Evolutionary conservation across 768 basidiomycete genomes (phyloP), one percentile per base, ranked within the genome.

Genomic region (Podaxis carcinomalis): DNA sequence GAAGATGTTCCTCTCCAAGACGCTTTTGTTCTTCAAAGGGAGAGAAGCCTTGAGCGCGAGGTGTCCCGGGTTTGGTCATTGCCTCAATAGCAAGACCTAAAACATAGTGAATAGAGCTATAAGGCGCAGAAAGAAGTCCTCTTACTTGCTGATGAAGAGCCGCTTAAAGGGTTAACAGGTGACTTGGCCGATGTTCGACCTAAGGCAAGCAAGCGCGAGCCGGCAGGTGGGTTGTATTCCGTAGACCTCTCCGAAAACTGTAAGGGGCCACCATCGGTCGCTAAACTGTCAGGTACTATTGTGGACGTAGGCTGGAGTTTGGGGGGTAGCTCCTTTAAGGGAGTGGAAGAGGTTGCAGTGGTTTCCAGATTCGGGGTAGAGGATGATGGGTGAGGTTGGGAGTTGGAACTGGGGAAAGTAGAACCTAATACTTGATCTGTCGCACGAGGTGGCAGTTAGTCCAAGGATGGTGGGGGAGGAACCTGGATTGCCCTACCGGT

Each of bases 11-110:
- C 37, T 55, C 59, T 25, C 14, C 50, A 28, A 47, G 68, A 35
- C 75, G 74, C 28, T 57, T 65, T 51, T 69, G 73, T n/a, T 84
- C 84, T 39, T 87, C 84, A 63, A 87, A 87, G 0, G 84, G 84
- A 11, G 80, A 82, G 66, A 87, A 86, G 16, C 77, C 77, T 27
- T 47, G 59, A 39, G 52, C 35, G 19, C 52, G 35, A 14, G 53
- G 59, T 5, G 59, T 61, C 9, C 59, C 53, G 16, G 59, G 59
- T 28, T 61, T 61, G 21, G 47, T 46, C 28, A 51, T 39, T 11
- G 50, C 40, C 27, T 61, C 59, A 37, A 59, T 36, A 35, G 44
- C 28, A 44, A 40, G 25, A 13, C 49, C 36, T 57, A 55, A 5
- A 23, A n/a, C 42, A 21, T 19, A 9, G 27, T 53, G 40, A 60